Base-by-base conservation (phyloP, 257 asterid genomes). In the Nicotiana benthamiana region DNA sequence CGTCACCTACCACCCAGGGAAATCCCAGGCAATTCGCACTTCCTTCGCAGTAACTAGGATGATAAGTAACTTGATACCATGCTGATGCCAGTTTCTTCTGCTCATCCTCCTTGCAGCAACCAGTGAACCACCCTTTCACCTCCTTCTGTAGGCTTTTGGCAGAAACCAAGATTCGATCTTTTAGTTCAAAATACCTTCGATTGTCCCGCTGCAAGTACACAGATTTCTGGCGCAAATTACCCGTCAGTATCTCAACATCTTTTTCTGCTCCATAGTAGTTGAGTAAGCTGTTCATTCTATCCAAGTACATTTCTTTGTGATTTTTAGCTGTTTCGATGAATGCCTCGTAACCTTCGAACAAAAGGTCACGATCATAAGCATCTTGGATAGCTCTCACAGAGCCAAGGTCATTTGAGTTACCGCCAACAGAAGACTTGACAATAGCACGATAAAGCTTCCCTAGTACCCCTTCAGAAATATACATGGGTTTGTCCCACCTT, bases 201-300 rank as follows among this genome's bases (percentile, higher is more conserved):
- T 93, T 95, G 79, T 95, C 98, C 2, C 91, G 83, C 83, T 86
- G 92, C 90, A 95, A 75, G 82, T 95, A 95, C 1, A 80, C 26
- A 4, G 92, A 90, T 79, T 89, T 93, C 65, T 86, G 86, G 20
- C 84, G 87, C 61, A 95, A 54, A 46, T 95, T 92, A 28, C 98
- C 99, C 0, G 98, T 91, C 79, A 93, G 87, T 65, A 95, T 89
- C 91, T 95, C 99, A 7, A 88, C 96, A 82, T 93, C 99, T n/a
- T 80, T 88, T 83, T 80, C 88, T 12, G 94, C 97, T 43, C 86
- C 98, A 65, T 95, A 95, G 63, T 89, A 93, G 3, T 79, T 87
- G 79, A 92, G 75, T 77, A 95, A 87, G 17, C 86, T 28, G 15
- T 52, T 81, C 86, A 93, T 89, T 72, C 72, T 87, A 30, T 91